These are phyloP conservation scores for Lyophyllum atratum DNA, from an alignment of 768 basidiomycete species.

Conservation along the genomic window DNA sequence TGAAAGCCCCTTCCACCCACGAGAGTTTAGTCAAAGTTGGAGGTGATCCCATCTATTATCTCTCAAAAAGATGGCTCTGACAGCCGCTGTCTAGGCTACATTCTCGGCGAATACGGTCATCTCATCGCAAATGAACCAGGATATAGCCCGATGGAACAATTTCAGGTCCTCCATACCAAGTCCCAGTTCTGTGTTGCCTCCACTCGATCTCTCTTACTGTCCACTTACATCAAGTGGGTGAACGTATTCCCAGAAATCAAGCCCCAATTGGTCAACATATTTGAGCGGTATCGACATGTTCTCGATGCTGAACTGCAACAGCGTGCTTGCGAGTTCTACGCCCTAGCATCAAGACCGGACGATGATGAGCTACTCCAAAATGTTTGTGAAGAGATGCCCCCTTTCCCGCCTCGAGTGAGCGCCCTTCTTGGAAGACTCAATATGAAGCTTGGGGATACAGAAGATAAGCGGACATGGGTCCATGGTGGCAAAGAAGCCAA, in stretches of 20 bases:
- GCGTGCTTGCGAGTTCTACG: conserved; percentile 96
- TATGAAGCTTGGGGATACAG: conserved; percentile 88
- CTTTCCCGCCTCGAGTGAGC: conserved; percentile 94
- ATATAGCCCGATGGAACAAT: conserved; percentile 93
- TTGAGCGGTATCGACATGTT: conserved; percentile 96
- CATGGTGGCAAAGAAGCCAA: conserved; percentile 95
- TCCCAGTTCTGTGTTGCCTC: conserved; percentile 92
- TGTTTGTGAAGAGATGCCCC: conserved; percentile 98
- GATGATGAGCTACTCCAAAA: conserved; percentile 93
- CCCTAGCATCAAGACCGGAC: conserved; percentile 79
- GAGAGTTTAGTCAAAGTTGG: conserved; percentile 96
- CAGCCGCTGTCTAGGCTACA: conserved; percentile 65
- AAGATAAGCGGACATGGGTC: conserved; percentile 94
- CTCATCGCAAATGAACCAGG: conserved; percentile 94
- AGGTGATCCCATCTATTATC: conserved; percentile 50
- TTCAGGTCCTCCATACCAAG: conserved; percentile 89
- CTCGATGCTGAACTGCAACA: conserved; percentile 97
- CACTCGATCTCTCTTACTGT: conserved; percentile 89
- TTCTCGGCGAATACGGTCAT: conserved; percentile 98
- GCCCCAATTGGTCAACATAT: conserved; percentile 88
- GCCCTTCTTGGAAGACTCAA: conserved; percentile 86
- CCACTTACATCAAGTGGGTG: conserved; percentile 99
- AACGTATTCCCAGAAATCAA: conserved; percentile 99
- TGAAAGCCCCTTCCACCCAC: conserved; percentile 83
- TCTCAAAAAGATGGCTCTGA: neutral